A percentile compares a stretch with the other conserved stretches of the same genome.
Evolutionary conservation across 2,329 filamentous ascomycete genomes (phyloP).

Genomic region (Plenodomus biglobosus): DNA sequence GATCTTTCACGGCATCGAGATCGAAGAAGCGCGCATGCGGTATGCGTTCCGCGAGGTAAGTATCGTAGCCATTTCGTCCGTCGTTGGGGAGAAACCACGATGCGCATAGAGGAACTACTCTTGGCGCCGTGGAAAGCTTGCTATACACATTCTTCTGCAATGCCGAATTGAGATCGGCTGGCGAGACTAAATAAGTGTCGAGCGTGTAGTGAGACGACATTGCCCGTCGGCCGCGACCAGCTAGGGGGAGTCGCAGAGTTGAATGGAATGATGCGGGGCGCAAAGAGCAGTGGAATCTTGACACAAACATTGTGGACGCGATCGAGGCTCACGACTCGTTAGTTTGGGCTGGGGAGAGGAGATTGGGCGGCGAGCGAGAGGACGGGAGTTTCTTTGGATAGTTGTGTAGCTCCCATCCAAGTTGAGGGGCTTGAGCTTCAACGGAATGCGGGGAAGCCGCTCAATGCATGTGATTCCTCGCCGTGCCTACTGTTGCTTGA

Average conservation of each 20-base stretch:
- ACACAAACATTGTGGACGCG: constrained; percentile 35
- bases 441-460: constrained; percentile 1
- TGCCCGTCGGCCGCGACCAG: constrained; percentile 16
- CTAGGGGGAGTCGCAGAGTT: constrained; percentile 12
- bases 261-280: constrained; percentile 19
- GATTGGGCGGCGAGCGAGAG: constrained; percentile 1
- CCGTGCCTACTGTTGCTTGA: background rate
- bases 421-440: constrained; percentile 24
- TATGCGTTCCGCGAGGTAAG: constrained; percentile 80
- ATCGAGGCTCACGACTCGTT: constrained; percentile 9
- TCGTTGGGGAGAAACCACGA: constrained; percentile 98
- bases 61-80: constrained; percentile 74
- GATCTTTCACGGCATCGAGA: constrained; percentile 87
- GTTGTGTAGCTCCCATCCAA: constrained; percentile 1
- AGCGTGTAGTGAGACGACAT: constrained; percentile 51
- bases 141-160: constrained; percentile 79
- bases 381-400: constrained; percentile 2
- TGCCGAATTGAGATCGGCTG: constrained; percentile 76
- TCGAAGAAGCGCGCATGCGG: constrained; percentile 94
- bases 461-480: background rate
- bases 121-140: constrained; percentile 76
- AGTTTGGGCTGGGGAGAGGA: constrained; percentile 1
- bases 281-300: constrained; percentile 29
- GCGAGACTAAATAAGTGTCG: constrained; percentile 82
- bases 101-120: constrained; percentile 86